Evolutionary conservation across 495 filamentous ascomycete species (phyloP), one percentile per base, ranked within the genome.

Genomic region (Talaromyces proteolyticus): DNA sequence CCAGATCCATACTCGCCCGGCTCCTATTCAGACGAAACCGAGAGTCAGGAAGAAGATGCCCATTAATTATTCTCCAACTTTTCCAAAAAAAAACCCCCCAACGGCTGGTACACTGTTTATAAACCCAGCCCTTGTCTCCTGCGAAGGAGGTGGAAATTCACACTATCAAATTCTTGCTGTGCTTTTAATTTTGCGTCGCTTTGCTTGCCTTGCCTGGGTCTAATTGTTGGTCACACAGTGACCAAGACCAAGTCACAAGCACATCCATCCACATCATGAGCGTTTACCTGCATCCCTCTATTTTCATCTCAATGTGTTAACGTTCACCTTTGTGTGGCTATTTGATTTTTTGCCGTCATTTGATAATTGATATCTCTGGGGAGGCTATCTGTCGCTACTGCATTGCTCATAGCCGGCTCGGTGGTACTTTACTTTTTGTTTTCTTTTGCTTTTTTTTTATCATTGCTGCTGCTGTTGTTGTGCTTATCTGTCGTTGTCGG

Each of bases 351-450:
- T 34, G n/a, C n/a, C n/a, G n/a, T n/a, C n/a, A n/a, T n/a, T n/a
- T n/a, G n/a, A n/a, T n/a, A 41, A 14, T 49, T 49, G 5, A 10
- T 41, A 16, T 41, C 40, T 34, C 20, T 47, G 24, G 47, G 24
- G 47, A 47, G 47, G 47, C 37, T 49, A 41, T 49, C 47, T 49
- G 47, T 49, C 47, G 47, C 34, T 49, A 49, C 47, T 41, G 47
- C 47, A 49, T 49, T 37, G 17, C 40, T 49, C 36, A 36, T 34
- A 34, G 29, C 29, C 29, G 34, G 47, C 47, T 49, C 36, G 47
- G 47, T 41, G 47, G 47, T 29, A 40, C 24, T 10, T 36, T 39
- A 6, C 18, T 46, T 39, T 47, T 49, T 39, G 29, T 49, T 20
- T 14, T 16, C 16, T 38, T 17, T 48, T 4, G 16, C 18, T 47